Conservation (phyloP, 352 stramenopile species). For the Pythium folliculosum region DNA sequence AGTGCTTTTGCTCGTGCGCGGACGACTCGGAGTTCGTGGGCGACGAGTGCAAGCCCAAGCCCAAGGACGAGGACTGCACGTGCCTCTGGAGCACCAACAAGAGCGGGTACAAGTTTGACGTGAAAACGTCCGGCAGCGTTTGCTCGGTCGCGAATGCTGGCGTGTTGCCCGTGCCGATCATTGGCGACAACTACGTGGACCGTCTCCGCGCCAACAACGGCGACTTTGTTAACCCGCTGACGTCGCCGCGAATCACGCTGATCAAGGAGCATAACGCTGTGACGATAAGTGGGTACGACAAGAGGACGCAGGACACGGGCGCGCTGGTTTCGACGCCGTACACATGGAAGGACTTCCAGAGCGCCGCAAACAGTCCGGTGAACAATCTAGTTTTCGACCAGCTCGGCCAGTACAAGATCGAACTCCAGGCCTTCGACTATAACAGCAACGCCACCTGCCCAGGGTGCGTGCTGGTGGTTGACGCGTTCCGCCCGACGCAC, state of each 20-base stretch:
- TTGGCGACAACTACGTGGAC: background rate
- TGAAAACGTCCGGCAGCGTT: background rate
- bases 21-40: background rate
- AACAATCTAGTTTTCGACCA: conserved; percentile 6
- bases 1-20: background rate
- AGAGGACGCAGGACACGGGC: too few species aligned
- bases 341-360: too few species aligned
- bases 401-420: conserved; percentile 31
- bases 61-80: background rate
- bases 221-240: background rate
- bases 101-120: background rate
- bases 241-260: background rate
- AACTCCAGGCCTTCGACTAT: conserved; percentile 33
- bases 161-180: background rate
- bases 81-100: background rate
- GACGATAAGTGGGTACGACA: too few species aligned
- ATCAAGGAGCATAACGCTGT: too few species aligned
- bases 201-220: background rate
- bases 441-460: conserved; percentile 12
- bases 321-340: too few species aligned
- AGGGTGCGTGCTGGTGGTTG: conserved; percentile 31
- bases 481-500: conserved; percentile 23
- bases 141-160: background rate
- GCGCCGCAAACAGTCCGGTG: background rate
- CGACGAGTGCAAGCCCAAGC: background rate